Conservation (phyloP, 148 eudicot genomes). For the Pouteria glomerata region DNA sequence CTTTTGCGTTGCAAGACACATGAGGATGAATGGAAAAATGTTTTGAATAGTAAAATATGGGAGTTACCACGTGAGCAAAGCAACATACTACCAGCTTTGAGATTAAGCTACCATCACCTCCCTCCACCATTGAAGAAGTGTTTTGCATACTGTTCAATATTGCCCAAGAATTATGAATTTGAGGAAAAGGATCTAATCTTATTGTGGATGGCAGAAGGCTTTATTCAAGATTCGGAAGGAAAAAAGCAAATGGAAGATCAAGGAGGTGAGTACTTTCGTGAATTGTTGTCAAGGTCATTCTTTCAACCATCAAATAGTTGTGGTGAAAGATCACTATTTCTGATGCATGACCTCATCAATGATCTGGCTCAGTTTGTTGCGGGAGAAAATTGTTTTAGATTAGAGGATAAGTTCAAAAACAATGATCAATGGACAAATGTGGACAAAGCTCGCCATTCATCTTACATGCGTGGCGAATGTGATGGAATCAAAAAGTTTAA, state of each 20-base stretch:
- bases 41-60: conserved; percentile 16
- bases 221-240: neutral
- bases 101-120: too few species aligned
- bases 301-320: conserved; percentile 9
- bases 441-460: neutral
- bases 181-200: conserved; percentile 8
- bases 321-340: neutral
- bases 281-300: conserved; percentile 20
- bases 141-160: conserved; percentile 24
- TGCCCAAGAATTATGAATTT: neutral
- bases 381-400: neutral
- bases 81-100: too few species aligned
- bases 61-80: neutral
- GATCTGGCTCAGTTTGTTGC: too few species aligned
- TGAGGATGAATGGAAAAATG: conserved; percentile 10
- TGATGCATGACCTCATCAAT: too few species aligned
- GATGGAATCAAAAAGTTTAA: conserved; percentile 3
- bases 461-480: conserved; percentile 1
- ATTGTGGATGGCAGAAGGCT: conserved; percentile 30
- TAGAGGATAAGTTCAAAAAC: conserved; percentile 10
- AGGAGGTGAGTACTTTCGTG: conserved; percentile 10
- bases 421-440: neutral
- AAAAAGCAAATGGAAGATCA: neutral
- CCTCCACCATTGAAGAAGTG: too few species aligned
- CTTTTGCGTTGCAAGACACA: neutral